phyloP scores from a whole-genome alignment of 108 stramenopile genomes.

The Nitzschia inconspicua region DNA sequence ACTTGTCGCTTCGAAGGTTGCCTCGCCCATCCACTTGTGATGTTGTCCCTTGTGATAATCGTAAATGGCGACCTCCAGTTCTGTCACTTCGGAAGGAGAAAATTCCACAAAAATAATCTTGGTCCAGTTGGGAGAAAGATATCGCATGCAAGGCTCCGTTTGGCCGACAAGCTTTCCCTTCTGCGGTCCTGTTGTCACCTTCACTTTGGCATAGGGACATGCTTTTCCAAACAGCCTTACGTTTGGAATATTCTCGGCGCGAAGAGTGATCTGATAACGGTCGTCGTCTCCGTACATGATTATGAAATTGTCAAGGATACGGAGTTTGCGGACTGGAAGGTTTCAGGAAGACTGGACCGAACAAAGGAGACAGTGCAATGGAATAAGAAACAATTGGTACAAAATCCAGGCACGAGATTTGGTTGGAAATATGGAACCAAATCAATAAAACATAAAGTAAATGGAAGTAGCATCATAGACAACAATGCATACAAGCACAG shows the following conservation, averaged over 20 bases:
- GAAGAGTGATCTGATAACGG: conserved; percentile 24
- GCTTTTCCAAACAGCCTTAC: conserved; percentile 5
- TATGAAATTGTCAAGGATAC: no score
- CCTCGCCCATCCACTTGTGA: conserved; percentile 17
- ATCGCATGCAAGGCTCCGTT: conserved; percentile 23
- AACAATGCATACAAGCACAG: no score
- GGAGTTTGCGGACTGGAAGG: no score
- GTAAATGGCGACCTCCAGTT: conserved; percentile 23
- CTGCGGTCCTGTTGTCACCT: conserved; percentile 14
- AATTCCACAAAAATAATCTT: conserved; percentile 31
- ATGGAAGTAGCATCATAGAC: no score
- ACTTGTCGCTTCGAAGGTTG: conserved; percentile 25
- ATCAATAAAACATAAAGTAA: no score
- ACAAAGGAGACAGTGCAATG: no score
- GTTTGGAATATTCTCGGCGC: conserved; percentile 6
- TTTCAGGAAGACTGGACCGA: no score
- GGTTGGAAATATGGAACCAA: no score
- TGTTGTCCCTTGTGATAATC: conserved; percentile 11
- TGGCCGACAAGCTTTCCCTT: conserved; percentile 22
- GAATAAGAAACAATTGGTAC: no score
- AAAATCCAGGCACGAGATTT: no score
- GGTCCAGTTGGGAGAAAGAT: conserved; percentile 20
- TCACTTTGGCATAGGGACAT: conserved; percentile 18
- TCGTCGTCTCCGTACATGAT: no score
- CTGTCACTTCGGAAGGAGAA: conserved; percentile 11